A percentile compares a stretch with the other conserved stretches of the same genome.
Conservation (phyloP, 2,329 filamentous ascomycete genomes). For the Penicillium sp. region DNA sequence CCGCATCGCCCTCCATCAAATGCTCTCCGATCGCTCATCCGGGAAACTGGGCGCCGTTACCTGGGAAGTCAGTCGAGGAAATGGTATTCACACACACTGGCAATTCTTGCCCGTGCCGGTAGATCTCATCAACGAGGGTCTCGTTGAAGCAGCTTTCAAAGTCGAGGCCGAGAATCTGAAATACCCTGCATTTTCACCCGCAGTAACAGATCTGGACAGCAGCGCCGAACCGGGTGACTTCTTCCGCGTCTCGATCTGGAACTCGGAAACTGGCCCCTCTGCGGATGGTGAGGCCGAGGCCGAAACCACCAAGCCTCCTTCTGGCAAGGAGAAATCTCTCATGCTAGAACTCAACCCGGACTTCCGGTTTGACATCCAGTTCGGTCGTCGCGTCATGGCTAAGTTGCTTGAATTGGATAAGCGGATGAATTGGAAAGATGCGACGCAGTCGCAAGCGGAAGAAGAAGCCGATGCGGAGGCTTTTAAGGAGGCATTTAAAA, state of each 20-base stretch:
- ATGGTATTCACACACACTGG: constrained; percentile 90
- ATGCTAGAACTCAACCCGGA: constrained; percentile 73
- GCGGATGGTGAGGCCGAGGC: constrained; percentile 2
- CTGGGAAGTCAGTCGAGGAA: constrained; percentile 84
- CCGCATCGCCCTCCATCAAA: constrained; percentile 74
- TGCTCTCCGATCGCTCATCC: constrained; percentile 60
- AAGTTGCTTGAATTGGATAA: constrained; percentile 82
- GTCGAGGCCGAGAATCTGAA: constrained; percentile 79
- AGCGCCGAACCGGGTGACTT: constrained; percentile 60
- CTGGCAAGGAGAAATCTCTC: constrained; percentile 68
- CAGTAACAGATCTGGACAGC: constrained; percentile 37
- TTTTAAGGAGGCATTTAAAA: constrained; percentile 81
- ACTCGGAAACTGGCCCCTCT: no score
- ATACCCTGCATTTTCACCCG: constrained; percentile 58
- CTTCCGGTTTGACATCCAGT: constrained; percentile 86
- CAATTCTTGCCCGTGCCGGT: constrained; percentile 81
- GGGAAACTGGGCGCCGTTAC: constrained; percentile 78
- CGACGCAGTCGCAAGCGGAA: constrained; percentile 74
- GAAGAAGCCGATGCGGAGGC: constrained; percentile 77
- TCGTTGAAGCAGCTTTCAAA: constrained; percentile 86
- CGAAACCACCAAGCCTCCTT: neutral
- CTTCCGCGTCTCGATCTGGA: constrained; percentile 83
- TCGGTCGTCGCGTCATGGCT: constrained; percentile 82
- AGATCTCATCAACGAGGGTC: constrained; percentile 68
- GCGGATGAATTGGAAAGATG: constrained; percentile 83